A percentile compares a stretch with the other conserved stretches of the same genome.
phyloP scores from a whole-genome alignment of 345 rosid species.

The Lenwebbia sp. region DNA sequence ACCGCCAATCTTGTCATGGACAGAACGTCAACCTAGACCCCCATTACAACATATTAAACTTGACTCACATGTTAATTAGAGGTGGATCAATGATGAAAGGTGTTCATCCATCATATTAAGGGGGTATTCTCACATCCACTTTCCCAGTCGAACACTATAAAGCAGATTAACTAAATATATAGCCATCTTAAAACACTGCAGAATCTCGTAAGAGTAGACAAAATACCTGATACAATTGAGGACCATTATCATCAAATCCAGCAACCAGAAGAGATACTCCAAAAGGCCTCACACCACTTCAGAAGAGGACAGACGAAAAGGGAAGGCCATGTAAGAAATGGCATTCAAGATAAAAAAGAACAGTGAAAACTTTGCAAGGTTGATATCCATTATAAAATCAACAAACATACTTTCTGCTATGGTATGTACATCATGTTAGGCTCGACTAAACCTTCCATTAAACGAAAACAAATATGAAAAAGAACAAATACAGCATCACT shows the following conservation, averaged over 20 bases:
- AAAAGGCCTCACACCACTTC: conserved; percentile 92
- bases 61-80: not conserved
- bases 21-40: not conserved
- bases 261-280: conserved; percentile 92
- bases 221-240: conserved; percentile 79
- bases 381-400: not conserved
- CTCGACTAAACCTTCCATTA: not conserved
- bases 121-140: not conserved
- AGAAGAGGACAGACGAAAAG: not conserved
- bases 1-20: not conserved
- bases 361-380: not conserved
- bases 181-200: not conserved
- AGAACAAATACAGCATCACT: not conserved
- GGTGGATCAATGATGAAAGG: not conserved
- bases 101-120: not conserved
- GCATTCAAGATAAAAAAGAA: not conserved
- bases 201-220: not conserved
- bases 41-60: not conserved
- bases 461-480: not conserved
- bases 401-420: not conserved
- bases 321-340: not conserved
- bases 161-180: not conserved
- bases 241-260: conserved; percentile 93
- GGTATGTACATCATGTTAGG: not conserved
- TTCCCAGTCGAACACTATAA: not conserved